A percentile compares a stretch with the other conserved stretches of the same genome.
These are phyloP conservation scores for Protomyces arabidopsidicola DNA, from an alignment of 1,139 yeast species.

Conservation along the genomic window DNA sequence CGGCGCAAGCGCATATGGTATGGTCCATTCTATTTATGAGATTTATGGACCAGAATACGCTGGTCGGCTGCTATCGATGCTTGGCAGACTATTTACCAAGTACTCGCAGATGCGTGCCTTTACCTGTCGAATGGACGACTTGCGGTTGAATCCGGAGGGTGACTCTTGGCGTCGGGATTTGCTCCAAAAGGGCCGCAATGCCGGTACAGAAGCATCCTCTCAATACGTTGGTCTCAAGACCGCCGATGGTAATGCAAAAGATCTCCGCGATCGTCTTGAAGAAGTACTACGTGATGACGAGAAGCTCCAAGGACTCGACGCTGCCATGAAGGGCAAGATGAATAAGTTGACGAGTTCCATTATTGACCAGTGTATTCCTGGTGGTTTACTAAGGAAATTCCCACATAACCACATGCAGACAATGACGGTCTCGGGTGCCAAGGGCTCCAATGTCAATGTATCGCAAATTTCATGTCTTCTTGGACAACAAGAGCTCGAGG, in stretches of 20 bases:
- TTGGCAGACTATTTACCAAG: conserved; percentile 91
- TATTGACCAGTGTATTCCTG: conserved; percentile 91
- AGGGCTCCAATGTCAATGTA: conserved; percentile 96
- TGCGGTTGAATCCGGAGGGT: conserved; percentile 77
- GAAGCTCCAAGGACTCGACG: conserved; percentile 90
- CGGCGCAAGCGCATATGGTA: conserved; percentile 96
- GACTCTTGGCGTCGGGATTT: conserved; percentile 83
- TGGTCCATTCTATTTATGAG: conserved; percentile 93
- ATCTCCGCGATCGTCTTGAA: conserved; percentile 79
- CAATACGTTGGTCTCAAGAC: conserved; percentile 77
- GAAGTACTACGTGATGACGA: conserved; percentile 91
- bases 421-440: conserved; percentile 98
- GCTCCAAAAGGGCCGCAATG: conserved; percentile 67
- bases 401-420: conserved; percentile 98
- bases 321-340: conserved; percentile 90
- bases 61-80: conserved; percentile 79
- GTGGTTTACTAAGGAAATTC: conserved; percentile 89
- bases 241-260: conserved; percentile 51
- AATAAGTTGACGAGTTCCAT: conserved; percentile 88
- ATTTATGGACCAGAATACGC: conserved; percentile 89
- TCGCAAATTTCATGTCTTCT: conserved; percentile 98
- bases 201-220: conserved; percentile 86
- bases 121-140: conserved; percentile 99
- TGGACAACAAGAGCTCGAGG: conserved; percentile 99
- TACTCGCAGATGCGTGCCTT: conserved; percentile 89